Base-by-base conservation (phyloP, 805 yeast genomes). In the Candida railenensis region DNA sequence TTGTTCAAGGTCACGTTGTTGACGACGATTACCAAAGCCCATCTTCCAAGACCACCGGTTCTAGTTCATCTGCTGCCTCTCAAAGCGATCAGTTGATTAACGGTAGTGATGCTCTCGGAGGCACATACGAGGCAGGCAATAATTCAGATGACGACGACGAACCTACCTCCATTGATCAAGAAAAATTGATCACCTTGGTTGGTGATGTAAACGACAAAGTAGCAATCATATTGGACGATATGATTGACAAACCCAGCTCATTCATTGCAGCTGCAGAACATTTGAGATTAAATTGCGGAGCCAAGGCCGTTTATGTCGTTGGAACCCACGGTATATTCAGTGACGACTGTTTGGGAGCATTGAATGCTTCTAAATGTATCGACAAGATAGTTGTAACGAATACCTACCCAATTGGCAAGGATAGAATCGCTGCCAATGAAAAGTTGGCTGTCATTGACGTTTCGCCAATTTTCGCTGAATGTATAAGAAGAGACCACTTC, bases 231-330 rank as follows among this genome's bases (percentile, higher is more conserved):
- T 76, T 94, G 48, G 99, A 94, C 69, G 99, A 94, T 65, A 89
- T 94, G 95, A 86, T 94, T 58, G 99, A 94, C 64, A 89, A 94
- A 63, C 97, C 97, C 39, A 84, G 85, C 53, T 83, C 96, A 8
- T 92, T 91, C 63, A 87, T 94, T 53, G 92, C 97, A 25, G 99
- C 99, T 37, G 99, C 99, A 30, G 99, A 94, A 71, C 99, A 94
- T 71, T 81, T 96, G 65, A 81, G 95, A 54, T 76, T 88, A 67
- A 92, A 91, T 67, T 94, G 99, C 72, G 99, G 99, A 48, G 99
- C 99, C 50, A 86, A 84, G 57, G 78, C 81, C 48, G 97, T 94
- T 22, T 88, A 86, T 57, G 82, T 94, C 20, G 83, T 94, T 50
- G 98, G 97, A 14, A 92, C 98, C 3, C 99, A 94, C 62, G 99